Evolutionary conservation across 106 monocot species (phyloP).

Genomic region (Cymbidium sinense): DNA sequence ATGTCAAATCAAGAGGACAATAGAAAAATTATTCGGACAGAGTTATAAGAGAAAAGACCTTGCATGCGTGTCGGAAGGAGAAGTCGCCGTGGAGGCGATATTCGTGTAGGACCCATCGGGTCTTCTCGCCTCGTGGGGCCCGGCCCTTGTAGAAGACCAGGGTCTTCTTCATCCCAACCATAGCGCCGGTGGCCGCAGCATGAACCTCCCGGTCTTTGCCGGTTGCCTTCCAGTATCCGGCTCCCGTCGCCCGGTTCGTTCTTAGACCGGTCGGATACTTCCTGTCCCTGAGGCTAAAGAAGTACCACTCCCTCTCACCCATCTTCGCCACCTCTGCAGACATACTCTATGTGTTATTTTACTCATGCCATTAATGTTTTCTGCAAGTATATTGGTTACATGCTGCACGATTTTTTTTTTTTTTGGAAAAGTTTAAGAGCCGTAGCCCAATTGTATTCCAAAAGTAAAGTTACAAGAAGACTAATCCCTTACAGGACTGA

Average conservation of each 20-base stretch:
- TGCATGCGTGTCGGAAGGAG: slow-evolving; percentile 56
- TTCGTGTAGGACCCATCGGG: slow-evolving; percentile 96
- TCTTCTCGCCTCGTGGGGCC: slow-evolving; percentile 94
- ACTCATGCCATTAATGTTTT: neutral
- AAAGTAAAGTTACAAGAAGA: too few relatives aligned
- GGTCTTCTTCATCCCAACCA: slow-evolving; percentile 98
- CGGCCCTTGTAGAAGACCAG: slow-evolving; percentile 93
- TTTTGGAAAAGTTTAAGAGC: too few relatives aligned
- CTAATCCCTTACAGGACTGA: too few relatives aligned
- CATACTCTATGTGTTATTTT: neutral
- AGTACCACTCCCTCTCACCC: slow-evolving; percentile 97
- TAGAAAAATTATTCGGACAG: neutral
- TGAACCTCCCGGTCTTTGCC: slow-evolving; percentile 92
- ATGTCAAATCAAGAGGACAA: neutral
- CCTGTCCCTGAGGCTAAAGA: slow-evolving; percentile 79
- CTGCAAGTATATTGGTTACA: neutral
- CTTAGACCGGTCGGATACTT: slow-evolving; percentile 92
- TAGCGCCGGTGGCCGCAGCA: slow-evolving; percentile 24
- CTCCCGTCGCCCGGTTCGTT: slow-evolving; percentile 80
- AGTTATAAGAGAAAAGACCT: slow-evolving; percentile 20
- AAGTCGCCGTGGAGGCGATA: slow-evolving; percentile 88
- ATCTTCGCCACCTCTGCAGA: slow-evolving; percentile 66
- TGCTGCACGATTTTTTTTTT: too few relatives aligned
- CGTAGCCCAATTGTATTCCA: too few relatives aligned
- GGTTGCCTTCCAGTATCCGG: slow-evolving; percentile 99